These are phyloP conservation scores for Debaryomycetaceae sp. DNA, from an alignment of 1,139 yeast genomes.

Conservation along the genomic window DNA sequence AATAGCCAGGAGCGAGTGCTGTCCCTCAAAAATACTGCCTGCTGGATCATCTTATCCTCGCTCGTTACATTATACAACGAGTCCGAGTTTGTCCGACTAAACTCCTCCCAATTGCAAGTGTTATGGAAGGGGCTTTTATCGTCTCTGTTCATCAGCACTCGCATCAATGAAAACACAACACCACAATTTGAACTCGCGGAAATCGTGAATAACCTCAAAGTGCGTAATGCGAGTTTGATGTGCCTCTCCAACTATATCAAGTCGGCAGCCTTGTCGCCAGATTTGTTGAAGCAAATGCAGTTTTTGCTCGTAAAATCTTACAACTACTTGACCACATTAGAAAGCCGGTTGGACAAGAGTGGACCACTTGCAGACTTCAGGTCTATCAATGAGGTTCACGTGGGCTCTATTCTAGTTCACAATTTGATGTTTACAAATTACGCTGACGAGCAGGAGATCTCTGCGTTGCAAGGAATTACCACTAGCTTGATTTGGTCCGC, in stretches of 20 bases:
- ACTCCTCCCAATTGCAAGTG: conserved; percentile 62
- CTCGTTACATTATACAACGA: conserved; percentile 41
- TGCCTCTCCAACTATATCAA: conserved; percentile 32
- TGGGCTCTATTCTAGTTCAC: conserved; percentile 20
- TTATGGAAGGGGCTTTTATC: conserved; percentile 81
- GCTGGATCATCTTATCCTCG: conserved; percentile 75
- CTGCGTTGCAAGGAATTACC: conserved; percentile 19
- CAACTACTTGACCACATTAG: conserved; percentile 31
- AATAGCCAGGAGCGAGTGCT: conserved; percentile 10
- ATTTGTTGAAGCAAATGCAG: conserved; percentile 32
- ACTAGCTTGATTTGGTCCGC: conserved; percentile 24
- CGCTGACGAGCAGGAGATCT: conserved; percentile 7
- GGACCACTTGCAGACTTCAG: conserved; percentile 26
- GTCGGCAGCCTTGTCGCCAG: conserved; percentile 31
- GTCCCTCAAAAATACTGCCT: conserved; percentile 14
- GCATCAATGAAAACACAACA: conserved; percentile 9
- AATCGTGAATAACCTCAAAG: conserved; percentile 25
- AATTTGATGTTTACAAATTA: conserved; percentile 21
- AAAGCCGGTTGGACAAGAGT: conserved; percentile 25
- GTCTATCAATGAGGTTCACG: conserved; percentile 19
- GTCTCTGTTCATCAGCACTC: conserved; percentile 29
- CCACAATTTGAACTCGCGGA: conserved; percentile 19
- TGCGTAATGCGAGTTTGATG: conserved; percentile 29
- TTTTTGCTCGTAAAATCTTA: conserved; percentile 32
- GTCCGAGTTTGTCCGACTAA: conserved; percentile 50